A percentile compares a stretch with the other conserved stretches of the same genome.
Conservation (phyloP, 331 rosid genomes). For the Quercus phellos region DNA sequence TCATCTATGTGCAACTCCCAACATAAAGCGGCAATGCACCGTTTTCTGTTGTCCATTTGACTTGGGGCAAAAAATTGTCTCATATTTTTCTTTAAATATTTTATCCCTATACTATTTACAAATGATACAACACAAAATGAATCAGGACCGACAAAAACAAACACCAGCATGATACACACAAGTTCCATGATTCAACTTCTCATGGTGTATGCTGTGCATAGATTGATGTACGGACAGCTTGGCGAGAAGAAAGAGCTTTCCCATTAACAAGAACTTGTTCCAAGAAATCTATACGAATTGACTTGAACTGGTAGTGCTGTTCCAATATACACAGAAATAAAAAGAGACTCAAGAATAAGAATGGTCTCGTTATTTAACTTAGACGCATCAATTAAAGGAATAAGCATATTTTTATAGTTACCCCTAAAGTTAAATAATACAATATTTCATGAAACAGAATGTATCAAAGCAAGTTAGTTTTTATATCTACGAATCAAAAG, state of each 20-base stretch:
- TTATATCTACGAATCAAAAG: neutral
- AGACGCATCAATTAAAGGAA: neutral
- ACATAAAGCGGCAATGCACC: neutral
- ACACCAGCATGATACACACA: slow-evolving; percentile 12
- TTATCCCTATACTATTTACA: slow-evolving; percentile 32
- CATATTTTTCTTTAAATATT: slow-evolving; percentile 6
- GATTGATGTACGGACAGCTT: slow-evolving; percentile 57
- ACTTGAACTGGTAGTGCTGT: slow-evolving; percentile 73
- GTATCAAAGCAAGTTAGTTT: neutral
- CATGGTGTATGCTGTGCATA: slow-evolving; percentile 76
- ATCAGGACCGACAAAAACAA: neutral
- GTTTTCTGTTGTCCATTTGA: slow-evolving; percentile 15
- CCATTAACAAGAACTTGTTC: slow-evolving; percentile 87
- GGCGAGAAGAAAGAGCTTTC: slow-evolving; percentile 54
- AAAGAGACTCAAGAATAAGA: slow-evolving; percentile 15
- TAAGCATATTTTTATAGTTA: neutral
- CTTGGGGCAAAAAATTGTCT: slow-evolving; percentile 14
- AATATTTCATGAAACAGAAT: neutral
- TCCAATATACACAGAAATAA: neutral
- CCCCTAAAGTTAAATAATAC: neutral
- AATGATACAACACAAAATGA: slow-evolving; percentile 22
- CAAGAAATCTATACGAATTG: slow-evolving; percentile 80
- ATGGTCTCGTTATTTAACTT: neutral
- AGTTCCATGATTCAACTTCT: slow-evolving; percentile 13
- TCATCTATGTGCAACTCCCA: neutral